Base-by-base conservation (phyloP, 1,284 basidiomycete genomes). In the Ganoderma sinense region DNA sequence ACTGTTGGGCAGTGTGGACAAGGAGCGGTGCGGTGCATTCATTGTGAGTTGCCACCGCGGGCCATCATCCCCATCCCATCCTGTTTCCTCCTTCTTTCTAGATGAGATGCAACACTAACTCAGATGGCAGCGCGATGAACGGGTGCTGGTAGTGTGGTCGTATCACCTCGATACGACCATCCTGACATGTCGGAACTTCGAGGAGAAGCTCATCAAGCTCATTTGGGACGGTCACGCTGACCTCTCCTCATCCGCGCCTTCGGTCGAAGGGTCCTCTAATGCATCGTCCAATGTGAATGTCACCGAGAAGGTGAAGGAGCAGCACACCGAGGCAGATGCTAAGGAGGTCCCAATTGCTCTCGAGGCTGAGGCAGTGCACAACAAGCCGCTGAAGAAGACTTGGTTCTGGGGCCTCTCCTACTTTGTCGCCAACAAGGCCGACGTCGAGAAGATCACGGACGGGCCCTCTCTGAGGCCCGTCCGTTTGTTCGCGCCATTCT, bases 1-100 rank as follows among this genome's bases (percentile, higher is more conserved):
- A 58, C 84, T 88, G 71, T 83, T 95, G 4, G 88, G 89, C 5
- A 84, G 85, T 29, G 93, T 92, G 1, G 89, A 94, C 77, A 94
- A 93, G 80, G 92, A 94, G 74, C 94, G 95, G 76, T 92, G 92
- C 71, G 94, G 89, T n/a, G 93, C 93, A 26, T 95, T 96, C 80
- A 87, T 95, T 69, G 90, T 91, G 75, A 74, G 86, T 83, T 53
- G 33, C 10, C 13, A 10, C n/a, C 51, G 8, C 18, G 18, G 36
- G 7, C 61, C 20, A 20, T 45, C 14, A 18, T 43, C 41, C 3
- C 14, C 41, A 43, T 43, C 41, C 14, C 41, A 16, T 18, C 18
- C n/a, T n/a, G n/a, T n/a, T n/a, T 43, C 41, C 18, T 6, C 41
- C 41, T 39, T 39, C 36, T 39, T 39, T 43, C 41, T 16, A 43